Base-by-base conservation (phyloP, 1,139 yeast species). In the Debaryomyces fabryi region DNA sequence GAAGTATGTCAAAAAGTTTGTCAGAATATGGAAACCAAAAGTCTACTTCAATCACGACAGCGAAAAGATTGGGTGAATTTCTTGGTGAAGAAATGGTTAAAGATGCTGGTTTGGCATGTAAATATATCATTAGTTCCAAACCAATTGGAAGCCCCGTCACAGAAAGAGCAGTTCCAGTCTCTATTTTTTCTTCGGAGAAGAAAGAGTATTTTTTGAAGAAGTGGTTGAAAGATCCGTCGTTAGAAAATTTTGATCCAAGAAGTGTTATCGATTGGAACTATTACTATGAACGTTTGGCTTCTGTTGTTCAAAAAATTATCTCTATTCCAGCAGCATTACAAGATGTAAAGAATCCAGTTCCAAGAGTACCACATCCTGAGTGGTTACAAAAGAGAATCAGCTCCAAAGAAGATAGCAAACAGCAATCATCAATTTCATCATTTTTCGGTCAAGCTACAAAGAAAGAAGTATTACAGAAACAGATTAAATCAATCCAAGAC, bases 301-400 rank as follows among this genome's bases (percentile, higher is more conserved):
- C 97, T 2, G 96, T 92, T 10, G 85, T 95, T 37, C 97, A 92
- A 65, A 95, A 95, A 67, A 90, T 95, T 59, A 90, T 95, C 55
- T 88, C 97, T 0, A 93, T 95, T 58, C 99, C 99, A 2, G 99
- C 99, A 7, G 99, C 98, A 6, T 74, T 92, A 50, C 99, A 95
- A 71, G 82, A 83, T 47, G 82, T 93, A 12, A 70, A 76, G n/a
- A 95, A 95, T 60, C 99, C 99, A 0, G 98, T 95, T 42, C 97
- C 98, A 2, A 76, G 98, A 56, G 92, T 95, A 9, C 82, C 83
- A 6, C 98, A 93, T 61, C 99, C 99, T 0, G 96, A 88, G 33
- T 95, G 99, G 99, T 76, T 95, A 46, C 80, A 78, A 53, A 84
- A 78, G 58, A 79, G 79, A 52, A 82, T 93, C 48, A 74, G 78